Evolutionary conservation across 179 eudicot species (phyloP), one percentile per base, ranked within the genome.

Genomic region (Corrigiola litoralis): DNA sequence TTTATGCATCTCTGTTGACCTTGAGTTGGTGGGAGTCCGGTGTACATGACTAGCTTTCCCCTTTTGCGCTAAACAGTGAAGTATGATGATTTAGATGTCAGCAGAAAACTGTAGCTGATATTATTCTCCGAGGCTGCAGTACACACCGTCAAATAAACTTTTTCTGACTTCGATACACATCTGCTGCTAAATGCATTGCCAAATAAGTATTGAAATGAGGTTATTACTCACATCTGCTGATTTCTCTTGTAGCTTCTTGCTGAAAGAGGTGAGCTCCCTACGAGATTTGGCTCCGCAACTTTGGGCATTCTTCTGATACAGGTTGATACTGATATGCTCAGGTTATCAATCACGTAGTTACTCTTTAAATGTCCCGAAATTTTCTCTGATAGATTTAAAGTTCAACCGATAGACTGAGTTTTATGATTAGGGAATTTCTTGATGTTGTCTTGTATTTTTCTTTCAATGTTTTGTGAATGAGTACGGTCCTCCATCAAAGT

Each of bases 211-310:
- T 20, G 14, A 42, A n/a, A 20, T 29, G 29, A 37, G 58, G 29
- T 37, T 34, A 20, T 74, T 18, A 68, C 64, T 34, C 46, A 27
- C 31, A 16, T 45, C 54, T 5, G 55, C 73, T 74, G 70, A 59
- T 45, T 72, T 72, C 34, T 67, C 16, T 46, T 77, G 69, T 78
- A 94, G 99, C 97, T 94, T 85, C 96, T 91, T 75, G 97, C 99
- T 80, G 97, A 94, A 72, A 94, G 82, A 81, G 97, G 99, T 65
- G 99, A 94, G 77, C 95, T 94, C 67, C 90, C 97, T 33, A 94
- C 97, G 34, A 82, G 90, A 70, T 90, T 94, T 65, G 99, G 99
- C 58, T 94, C 99, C 29, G 97, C 99, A 58, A 90, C 99, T 36
- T 77, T 94, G 72, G 97, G 99, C 16, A 85, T 94, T 69, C 99